Base-by-base conservation (phyloP, 192 early-diverging fungal species). In the Mortierella alpina region DNA sequence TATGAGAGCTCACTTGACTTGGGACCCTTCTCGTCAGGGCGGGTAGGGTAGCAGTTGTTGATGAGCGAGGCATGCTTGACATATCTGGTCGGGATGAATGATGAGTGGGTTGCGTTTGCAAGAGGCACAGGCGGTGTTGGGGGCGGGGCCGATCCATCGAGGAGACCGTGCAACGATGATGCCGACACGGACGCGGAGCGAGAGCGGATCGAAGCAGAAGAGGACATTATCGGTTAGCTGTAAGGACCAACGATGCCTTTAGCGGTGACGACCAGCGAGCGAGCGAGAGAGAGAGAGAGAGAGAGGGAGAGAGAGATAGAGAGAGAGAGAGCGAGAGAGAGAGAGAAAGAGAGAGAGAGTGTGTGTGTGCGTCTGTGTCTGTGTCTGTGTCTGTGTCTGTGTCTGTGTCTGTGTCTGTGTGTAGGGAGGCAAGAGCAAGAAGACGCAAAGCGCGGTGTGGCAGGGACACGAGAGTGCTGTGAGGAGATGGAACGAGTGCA, bases 1-100 rank as follows among this genome's bases (percentile, higher is more conserved):
- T 94, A 92, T 6, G 95, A 96, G 7, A 98, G 91, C 75, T 94
- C 91, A 66, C 88, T 91, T 46, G 91, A 86, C 65, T 91, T 93
- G 45, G 96, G 94, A 20, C 86, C 86, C 14, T 84, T 89, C 65
- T 91, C 92, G 7, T 89, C 92, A 14, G 91, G 84, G 15, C 83
- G 83, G 0, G 82, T 73, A 20, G 88, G 92, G 68, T 91, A 95
- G 70, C 93, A 95, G 59, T 88, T 91, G 67, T 93, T 92, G 80
- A 95, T 87, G 48, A 95, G 86, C 52, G 88, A 85, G 57, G 92
- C 92, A 85, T 95, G 93, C 80, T 93, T 93, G 73, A 89, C 82
- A 73, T 93, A 92, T 68, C 90, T 88, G 64, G 57, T 60, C 42
- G 82, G 80, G 53, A 82, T 75, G 52, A 75, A 60, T 9, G 73